Percentiles rank a stretch among this genome's conserved stretches.
phyloP scores from a whole-genome alignment of 768 basidiomycete species.

The Jaapia argillacea region DNA sequence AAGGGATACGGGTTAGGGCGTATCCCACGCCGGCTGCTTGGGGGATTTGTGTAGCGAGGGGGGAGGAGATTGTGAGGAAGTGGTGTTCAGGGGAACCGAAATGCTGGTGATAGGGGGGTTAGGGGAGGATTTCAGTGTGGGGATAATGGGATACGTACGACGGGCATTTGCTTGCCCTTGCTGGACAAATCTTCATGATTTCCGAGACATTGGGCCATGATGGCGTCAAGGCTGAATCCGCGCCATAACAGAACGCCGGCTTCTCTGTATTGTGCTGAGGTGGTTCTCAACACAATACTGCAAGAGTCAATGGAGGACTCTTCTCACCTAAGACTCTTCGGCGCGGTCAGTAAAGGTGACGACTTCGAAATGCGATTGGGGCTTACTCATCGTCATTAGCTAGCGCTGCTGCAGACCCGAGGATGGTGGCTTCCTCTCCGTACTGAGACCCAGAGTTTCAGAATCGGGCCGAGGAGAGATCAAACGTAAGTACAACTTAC shows the following conservation, averaged over 20 bases:
- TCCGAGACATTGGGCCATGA: constrained; percentile 91
- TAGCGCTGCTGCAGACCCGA: constrained; percentile 84
- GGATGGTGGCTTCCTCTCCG: constrained; percentile 86
- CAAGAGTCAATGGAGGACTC: too few relatives aligned
- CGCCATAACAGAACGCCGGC: constrained; percentile 88
- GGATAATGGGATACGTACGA: constrained; percentile 42
- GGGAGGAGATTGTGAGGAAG: constrained; percentile 91
- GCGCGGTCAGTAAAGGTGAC: too few relatives aligned
- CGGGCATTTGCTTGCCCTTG: constrained; percentile 91
- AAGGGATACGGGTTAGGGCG: constrained; percentile 67
- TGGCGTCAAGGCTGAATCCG: constrained; percentile 64
- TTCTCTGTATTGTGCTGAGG: constrained; percentile 81
- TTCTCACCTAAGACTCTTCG: background rate
- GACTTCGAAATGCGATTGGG: background rate
- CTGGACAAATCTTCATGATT: constrained; percentile 71
- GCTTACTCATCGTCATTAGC: constrained; percentile 77
- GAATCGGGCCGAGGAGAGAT: too few relatives aligned
- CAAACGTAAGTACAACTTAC: too few relatives aligned
- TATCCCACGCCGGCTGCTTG: constrained; percentile 92
- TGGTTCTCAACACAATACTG: constrained; percentile 1
- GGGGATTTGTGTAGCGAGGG: constrained; percentile 89
- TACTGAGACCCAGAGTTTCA: constrained; percentile 45
- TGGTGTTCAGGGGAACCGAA: constrained; percentile 79
- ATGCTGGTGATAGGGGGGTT: constrained; percentile 39
- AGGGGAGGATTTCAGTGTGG: constrained; percentile 1